Evolutionary conservation across 169 alveolate genomes (phyloP).

Genomic region (Perkinsus marinus): DNA sequence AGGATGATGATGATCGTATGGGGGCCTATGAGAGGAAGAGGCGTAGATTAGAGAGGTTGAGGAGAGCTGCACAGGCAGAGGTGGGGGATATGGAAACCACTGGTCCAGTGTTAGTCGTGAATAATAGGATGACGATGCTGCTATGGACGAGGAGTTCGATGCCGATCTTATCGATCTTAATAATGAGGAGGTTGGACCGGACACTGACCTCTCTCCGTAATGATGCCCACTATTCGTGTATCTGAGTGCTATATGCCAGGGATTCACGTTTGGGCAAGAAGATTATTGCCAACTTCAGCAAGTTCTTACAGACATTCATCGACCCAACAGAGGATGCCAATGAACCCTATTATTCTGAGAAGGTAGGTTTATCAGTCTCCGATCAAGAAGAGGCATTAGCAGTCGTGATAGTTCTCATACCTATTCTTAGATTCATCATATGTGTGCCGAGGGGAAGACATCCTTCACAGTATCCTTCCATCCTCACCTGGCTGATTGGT

Average conservation of each 20-base stretch:
- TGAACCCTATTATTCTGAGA: background rate
- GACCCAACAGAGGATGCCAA: background rate
- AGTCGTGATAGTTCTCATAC: background rate
- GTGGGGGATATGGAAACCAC: background rate
- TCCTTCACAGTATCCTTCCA: background rate
- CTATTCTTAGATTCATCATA: background rate
- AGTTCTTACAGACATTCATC: background rate
- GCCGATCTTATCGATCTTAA: background rate
- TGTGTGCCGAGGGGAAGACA: background rate
- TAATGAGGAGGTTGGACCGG: background rate
- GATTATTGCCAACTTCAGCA: background rate
- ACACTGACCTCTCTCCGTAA: background rate
- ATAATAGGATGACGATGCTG: background rate
- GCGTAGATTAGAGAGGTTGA: background rate
- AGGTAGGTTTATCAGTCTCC: background rate
- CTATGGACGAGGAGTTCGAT: background rate
- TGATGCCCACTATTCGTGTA: background rate
- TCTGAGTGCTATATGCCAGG: background rate
- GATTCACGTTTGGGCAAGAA: background rate
- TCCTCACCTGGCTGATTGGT: background rate
- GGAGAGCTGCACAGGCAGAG: background rate
- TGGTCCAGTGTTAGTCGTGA: background rate
- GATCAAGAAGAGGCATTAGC: background rate
- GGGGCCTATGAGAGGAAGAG: background rate
- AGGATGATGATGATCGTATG: background rate